Base-by-base conservation (phyloP, 768 basidiomycete genomes). In the Hypholoma fasciculare region DNA sequence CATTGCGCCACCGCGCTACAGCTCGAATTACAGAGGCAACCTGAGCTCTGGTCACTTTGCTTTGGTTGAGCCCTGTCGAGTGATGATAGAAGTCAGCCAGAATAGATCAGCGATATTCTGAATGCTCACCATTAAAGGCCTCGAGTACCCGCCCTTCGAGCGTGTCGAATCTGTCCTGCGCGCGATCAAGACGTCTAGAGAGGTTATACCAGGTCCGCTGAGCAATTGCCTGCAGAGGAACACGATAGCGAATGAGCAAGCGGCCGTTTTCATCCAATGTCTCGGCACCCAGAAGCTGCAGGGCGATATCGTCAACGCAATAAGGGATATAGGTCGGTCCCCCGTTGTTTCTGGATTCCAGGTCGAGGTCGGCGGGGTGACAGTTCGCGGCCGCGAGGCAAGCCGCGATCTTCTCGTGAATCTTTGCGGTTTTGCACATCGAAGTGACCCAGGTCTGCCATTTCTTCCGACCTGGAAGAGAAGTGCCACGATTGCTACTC, bases 1-100 rank as follows among this genome's bases (percentile, higher is more conserved):
- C 16, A 4, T 50, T 47, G 27, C 61, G 63, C 69, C 71, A 72
- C 7, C 54, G 38, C 1, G 56, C 50, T 9, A 70, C 65, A 5
- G 56, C 53, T 3, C 42, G 17, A 14, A 72, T 65, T 20, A 62
- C 64, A 1, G 53, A 7, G 11, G 27, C 13, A 12, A 72, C 27
- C 6, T 62, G 58, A 1, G 44, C 51, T 38, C 63, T 65, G 6
- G 64, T 67, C 2, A 57, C 17, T 14, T 59, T 56, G 7, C 52
- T 61, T 1, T 53, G 7, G 23, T 60, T 50, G 12, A 70, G 62
- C 13, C 53, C 65, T 65, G 46, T 17, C 19, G 44, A 8, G 23
- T 4, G 12, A 51, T 2, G 34, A 14, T 1, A 61, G 26, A 1
- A 26, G 1, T 23, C 36, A 59, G 61, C 23, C 23, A 23, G 23